Evolutionary conservation across 768 basidiomycete species (phyloP).

Genomic region (Hysterangium stoloniferum): DNA sequence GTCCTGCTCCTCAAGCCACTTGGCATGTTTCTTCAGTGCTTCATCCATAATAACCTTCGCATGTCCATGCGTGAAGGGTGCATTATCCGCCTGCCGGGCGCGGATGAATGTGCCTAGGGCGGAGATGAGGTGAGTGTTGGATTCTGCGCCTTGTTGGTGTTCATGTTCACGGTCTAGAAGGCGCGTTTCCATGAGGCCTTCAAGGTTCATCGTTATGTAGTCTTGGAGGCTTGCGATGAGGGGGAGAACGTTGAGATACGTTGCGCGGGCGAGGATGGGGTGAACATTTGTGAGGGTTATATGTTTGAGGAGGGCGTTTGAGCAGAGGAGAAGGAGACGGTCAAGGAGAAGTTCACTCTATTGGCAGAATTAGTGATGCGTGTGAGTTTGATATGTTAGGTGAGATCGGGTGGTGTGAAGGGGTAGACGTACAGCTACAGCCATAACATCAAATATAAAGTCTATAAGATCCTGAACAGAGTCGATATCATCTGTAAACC

Average conservation of each 20-base stretch:
- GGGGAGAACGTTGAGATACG: slow-evolving; percentile 61
- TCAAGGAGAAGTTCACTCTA: slow-evolving; percentile 89
- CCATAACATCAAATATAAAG: slow-evolving; percentile 82
- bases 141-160: slow-evolving; percentile 40
- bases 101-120: slow-evolving; percentile 56
- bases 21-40: slow-evolving; percentile 52
- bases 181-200: slow-evolving; percentile 73
- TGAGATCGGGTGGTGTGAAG: not conserved
- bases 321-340: slow-evolving; percentile 77
- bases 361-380: too few species aligned
- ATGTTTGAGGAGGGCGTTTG: slow-evolving; percentile 58
- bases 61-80: slow-evolving; percentile 60
- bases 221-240: slow-evolving; percentile 66
- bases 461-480: slow-evolving; percentile 72
- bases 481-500: slow-evolving; percentile 45
- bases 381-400: too few species aligned
- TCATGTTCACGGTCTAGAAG: slow-evolving; percentile 49
- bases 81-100: slow-evolving; percentile 52
- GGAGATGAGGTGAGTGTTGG: slow-evolving; percentile 52
- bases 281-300: slow-evolving; percentile 70
- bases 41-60: slow-evolving; percentile 42
- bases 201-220: slow-evolving; percentile 79
- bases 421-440: slow-evolving; percentile 57
- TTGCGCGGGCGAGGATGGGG: slow-evolving; percentile 74
- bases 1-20: slow-evolving; percentile 68